These are phyloP conservation scores for Vaccinium corymbosum DNA, from an alignment of 148 eudicot genomes.

Conservation along the genomic window DNA sequence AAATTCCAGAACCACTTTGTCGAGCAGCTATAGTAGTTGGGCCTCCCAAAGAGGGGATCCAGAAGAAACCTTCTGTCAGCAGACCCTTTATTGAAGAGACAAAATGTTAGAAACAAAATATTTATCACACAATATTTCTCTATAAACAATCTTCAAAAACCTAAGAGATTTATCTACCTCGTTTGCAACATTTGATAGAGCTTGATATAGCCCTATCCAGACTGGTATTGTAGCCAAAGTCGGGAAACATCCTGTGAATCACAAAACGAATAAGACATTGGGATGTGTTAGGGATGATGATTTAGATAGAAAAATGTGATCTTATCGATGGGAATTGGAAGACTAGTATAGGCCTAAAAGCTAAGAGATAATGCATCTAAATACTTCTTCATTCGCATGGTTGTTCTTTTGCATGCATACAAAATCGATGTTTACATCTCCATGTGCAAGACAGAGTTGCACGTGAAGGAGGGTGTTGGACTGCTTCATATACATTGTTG, in stretches of 20 bases:
- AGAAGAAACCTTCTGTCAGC: slow-evolving; percentile 94
- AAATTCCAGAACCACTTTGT: slow-evolving; percentile 94
- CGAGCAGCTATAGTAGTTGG: slow-evolving; percentile 98
- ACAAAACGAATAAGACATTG: slow-evolving; percentile 4
- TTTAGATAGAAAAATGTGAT: neutral
- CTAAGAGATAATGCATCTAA: neutral
- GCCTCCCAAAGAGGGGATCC: slow-evolving; percentile 99
- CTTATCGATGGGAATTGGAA: neutral
- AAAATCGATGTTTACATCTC: slow-evolving; percentile 1
- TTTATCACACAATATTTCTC: neutral
- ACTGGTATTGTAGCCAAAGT: slow-evolving; percentile 99
- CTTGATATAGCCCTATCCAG: slow-evolving; percentile 97
- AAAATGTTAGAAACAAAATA: slow-evolving; percentile 18
- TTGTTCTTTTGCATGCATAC: neutral
- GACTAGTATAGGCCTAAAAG: neutral
- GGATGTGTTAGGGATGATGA: neutral
- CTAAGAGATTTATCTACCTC: slow-evolving; percentile 54
- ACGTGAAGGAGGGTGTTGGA: neutral
- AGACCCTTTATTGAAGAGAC: slow-evolving; percentile 55
- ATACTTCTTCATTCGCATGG: neutral
- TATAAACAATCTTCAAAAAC: slow-evolving; percentile 3
- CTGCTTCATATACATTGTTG: neutral
- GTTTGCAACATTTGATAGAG: slow-evolving; percentile 99
- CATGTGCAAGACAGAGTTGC: neutral
- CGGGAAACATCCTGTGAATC: slow-evolving; percentile 79